A percentile compares a stretch with the other conserved stretches of the same genome.
Conservation (phyloP, 2,329 filamentous ascomycete species). For the Pseudopyricularia javanii region DNA sequence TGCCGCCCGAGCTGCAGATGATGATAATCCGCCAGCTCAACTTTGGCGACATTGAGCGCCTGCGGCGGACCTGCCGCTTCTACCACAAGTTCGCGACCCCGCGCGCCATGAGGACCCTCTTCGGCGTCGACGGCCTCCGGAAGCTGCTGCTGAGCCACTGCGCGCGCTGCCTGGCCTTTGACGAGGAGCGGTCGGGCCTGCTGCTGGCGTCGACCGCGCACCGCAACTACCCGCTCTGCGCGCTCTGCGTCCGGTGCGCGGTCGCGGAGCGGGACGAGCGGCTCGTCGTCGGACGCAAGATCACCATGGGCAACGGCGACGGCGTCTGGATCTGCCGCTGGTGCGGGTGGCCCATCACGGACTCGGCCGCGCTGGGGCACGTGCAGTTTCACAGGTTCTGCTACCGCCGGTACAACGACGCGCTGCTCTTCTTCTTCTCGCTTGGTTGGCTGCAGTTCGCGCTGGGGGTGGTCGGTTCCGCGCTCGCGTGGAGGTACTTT, state of each 20-base stretch:
- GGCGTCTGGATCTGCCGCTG: slow-evolving; percentile 28
- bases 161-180: slow-evolving; percentile 23
- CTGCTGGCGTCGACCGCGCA: slow-evolving; percentile 17
- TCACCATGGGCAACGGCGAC: slow-evolving; percentile 21
- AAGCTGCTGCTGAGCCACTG: slow-evolving; percentile 24
- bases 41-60: slow-evolving; percentile 28
- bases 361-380: slow-evolving; percentile 16
- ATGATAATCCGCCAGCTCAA: slow-evolving; percentile 24
- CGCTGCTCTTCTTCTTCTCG: slow-evolving; percentile 23
- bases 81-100: slow-evolving; percentile 22
- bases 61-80: slow-evolving; percentile 26
- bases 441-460: slow-evolving; percentile 24
- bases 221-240: slow-evolving; percentile 23
- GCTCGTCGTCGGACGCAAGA: slow-evolving; percentile 22
- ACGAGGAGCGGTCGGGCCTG: slow-evolving; percentile 16
- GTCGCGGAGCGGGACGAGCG: slow-evolving; percentile 19
- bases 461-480: slow-evolving; percentile 19
- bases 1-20: slow-evolving; percentile 29
- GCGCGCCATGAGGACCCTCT: slow-evolving; percentile 19
- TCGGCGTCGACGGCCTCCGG: slow-evolving; percentile 17
- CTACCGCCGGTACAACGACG: slow-evolving; percentile 22
- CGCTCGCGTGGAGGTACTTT: slow-evolving; percentile 25
- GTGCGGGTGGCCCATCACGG: slow-evolving; percentile 26
- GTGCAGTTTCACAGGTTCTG: slow-evolving; percentile 27
- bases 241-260: slow-evolving; percentile 26